Evolutionary conservation across 768 basidiomycete genomes (phyloP), one percentile per base, ranked within the genome.

Genomic region (Mycena albidolilacea): DNA sequence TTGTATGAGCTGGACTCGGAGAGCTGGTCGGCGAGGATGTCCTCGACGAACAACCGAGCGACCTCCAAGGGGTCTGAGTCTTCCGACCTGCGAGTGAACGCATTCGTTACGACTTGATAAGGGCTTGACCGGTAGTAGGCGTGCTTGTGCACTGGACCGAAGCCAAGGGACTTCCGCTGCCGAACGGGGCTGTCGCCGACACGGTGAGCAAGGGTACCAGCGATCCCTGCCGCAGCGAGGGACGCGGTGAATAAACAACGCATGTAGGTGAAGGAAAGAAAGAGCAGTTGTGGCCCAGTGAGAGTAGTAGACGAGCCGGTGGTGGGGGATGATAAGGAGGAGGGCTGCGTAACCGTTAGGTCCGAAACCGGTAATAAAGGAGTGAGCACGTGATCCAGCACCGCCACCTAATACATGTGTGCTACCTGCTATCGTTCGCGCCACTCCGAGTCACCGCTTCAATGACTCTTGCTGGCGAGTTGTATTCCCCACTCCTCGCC

Each of bases 101-200:
- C 85, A 70, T 84, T 84, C 72, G 86, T 83, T 41, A 79, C 76
- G 72, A 91, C 82, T 78, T 86, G 81, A 80, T 85, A 82, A 11
- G 88, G 85, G 69, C 78, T 86, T 8, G 90, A 84, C 67, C 84
- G 81, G 83, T 92, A 95, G 59, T 88, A 88, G 7, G 93, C 92
- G 77, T 95, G 92, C 5, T 91, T 89, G 73, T 92, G 92, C 19
- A 87, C 84, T 7, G 96, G 96, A 1, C 97, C 97, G 80, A 97
- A 98, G 30, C 92, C 92, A 67, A 99, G 88, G 0, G 97, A 90
- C 92, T 98, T 98, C 78, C 97, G 91, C 46, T 79, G 80, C 44
- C 82, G 79, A 17, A 85, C 78, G 48, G 82, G 82, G 46, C 80
- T 80, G 63, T 82, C 79, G 67, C 78, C 77, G 75, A 82, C 77